Percentiles rank a stretch among this genome's conserved stretches.
Conservation (phyloP, 2,329 filamentous ascomycete genomes). For the Aureobasidium musti region DNA sequence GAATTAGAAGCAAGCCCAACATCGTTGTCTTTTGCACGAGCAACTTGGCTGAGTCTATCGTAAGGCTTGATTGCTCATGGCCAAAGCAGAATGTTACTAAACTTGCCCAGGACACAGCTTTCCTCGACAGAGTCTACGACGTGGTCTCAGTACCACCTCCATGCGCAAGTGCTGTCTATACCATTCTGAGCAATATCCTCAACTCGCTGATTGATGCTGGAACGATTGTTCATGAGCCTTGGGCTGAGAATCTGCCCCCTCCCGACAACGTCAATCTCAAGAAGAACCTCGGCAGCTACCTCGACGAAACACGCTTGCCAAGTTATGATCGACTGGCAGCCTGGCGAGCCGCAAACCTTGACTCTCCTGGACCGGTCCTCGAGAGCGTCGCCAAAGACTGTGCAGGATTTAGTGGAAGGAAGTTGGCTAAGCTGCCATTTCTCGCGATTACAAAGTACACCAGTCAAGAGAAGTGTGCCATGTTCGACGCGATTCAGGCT, state of each 20-base stretch:
- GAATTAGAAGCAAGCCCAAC: slow-evolving; percentile 47
- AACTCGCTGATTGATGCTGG: slow-evolving; percentile 48
- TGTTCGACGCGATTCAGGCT: slow-evolving; percentile 45
- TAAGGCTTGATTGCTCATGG: not conserved
- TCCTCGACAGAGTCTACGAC: slow-evolving; percentile 54
- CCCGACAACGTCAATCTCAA: not conserved
- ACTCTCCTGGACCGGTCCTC: slow-evolving; percentile 38
- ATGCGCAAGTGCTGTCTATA: slow-evolving; percentile 47
- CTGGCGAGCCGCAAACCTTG: slow-evolving; percentile 31
- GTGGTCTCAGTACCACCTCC: slow-evolving; percentile 50
- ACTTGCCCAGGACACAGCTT: slow-evolving; percentile 44
- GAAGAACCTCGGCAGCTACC: not conserved
- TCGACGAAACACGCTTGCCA: slow-evolving; percentile 33
- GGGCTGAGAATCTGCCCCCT: not conserved
- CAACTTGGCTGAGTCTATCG: slow-evolving; percentile 45
- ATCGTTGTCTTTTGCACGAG: slow-evolving; percentile 55
- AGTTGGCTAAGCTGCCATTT: slow-evolving; percentile 46
- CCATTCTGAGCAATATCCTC: slow-evolving; percentile 52
- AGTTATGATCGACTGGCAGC: slow-evolving; percentile 39
- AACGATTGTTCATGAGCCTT: slow-evolving; percentile 37
- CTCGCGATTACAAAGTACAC: slow-evolving; percentile 47
- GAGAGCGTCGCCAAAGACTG: slow-evolving; percentile 41
- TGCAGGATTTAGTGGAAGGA: slow-evolving; percentile 47
- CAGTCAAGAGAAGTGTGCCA: slow-evolving; percentile 39
- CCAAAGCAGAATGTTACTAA: not conserved